Base-by-base conservation (phyloP, 2,329 filamentous ascomycete species). In the Mycocentrospora acerina region DNA sequence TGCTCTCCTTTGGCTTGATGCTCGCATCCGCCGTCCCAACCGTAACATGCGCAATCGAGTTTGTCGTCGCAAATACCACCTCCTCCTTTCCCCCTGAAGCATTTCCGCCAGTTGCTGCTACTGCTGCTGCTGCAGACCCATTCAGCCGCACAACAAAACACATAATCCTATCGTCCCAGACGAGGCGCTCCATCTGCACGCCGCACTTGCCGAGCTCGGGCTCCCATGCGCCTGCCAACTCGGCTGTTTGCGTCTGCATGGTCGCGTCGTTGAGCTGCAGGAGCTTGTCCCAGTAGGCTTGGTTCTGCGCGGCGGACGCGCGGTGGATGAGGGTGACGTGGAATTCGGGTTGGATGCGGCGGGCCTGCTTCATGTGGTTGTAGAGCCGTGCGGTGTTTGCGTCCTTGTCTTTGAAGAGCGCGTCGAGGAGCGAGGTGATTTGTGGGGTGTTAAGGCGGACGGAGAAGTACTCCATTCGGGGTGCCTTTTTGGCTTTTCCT, bases 241-340 rank as follows among this genome's bases (percentile, higher is more conserved):
- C 54, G 14, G 62, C 64, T 35, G 67, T 66, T 34, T 24, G 69
- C 46, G 56, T 53, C 13, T 50, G 44, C 30, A 60, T 48, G 42
- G 49, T 29, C 2, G 49, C 32, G 27, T 36, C 60, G 53, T 87
- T 81, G 1, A 87, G 68, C n/a, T 77, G 70, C 4, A 63, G 66
- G 53, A 96, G 91, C 38, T 76, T 78, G 37, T 84, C 71, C 93
- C 93, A 98, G 37, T 91, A 73, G 7, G 84, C 79, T 0, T 83
- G 78, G 48, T 83, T 68, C 19, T 83, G 70, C 27, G 74, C 73
- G 8, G 80, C 72, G 3, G 72, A 74, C 9, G 84, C 82, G 31
- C 85, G 83, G 67, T 98, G 93, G 65, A 96, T 89, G 26, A 98
- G 78, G 0, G 93, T 98, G 41, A 98, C 88, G 64, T 98, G 93